A percentile compares a stretch with the other conserved stretches of the same genome.
Conservation (phyloP, 768 basidiomycete species). For the button mushroom (Agaricus bisporus) region DNA sequence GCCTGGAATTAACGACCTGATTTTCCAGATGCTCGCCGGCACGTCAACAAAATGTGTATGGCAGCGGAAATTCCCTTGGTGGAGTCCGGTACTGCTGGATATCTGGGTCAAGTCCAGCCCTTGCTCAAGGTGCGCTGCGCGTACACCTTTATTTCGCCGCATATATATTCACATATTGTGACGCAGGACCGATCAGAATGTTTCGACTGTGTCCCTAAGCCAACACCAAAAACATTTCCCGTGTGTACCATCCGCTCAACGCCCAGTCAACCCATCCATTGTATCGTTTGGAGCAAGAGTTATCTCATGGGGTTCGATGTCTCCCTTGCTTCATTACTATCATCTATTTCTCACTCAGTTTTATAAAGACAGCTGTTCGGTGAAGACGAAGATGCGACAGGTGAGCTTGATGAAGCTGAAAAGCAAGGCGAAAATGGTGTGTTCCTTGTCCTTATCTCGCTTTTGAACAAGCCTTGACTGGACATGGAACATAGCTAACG, state of each 20-base stretch:
- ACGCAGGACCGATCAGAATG: slow-evolving; percentile 83
- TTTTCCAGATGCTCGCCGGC: slow-evolving; percentile 76
- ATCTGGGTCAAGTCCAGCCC: slow-evolving; percentile 95
- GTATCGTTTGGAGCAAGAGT: slow-evolving; percentile 98
- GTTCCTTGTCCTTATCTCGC: slow-evolving; percentile 10
- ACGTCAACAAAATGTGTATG: slow-evolving; percentile 98
- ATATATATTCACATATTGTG: not conserved
- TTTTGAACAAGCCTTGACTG: not conserved
- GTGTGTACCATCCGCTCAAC: slow-evolving; percentile 98
- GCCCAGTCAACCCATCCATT: slow-evolving; percentile 95
- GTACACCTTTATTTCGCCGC: not conserved
- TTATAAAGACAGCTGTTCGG: slow-evolving; percentile 81
- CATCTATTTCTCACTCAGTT: slow-evolving; percentile 4
- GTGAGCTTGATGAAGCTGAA: slow-evolving; percentile 88
- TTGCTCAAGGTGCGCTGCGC: slow-evolving; percentile 61
- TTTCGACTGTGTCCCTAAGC: slow-evolving; percentile 93
- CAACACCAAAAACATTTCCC: slow-evolving; percentile 89
- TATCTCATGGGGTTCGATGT: slow-evolving; percentile 82
- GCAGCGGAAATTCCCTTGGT: slow-evolving; percentile 86
- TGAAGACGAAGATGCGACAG: slow-evolving; percentile 77
- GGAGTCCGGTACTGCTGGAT: slow-evolving; percentile 95
- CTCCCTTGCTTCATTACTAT: not conserved
- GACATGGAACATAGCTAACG: slow-evolving; percentile 51
- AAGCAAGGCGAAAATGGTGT: slow-evolving; percentile 90
- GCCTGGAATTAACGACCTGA: not conserved